Evolutionary conservation across 169 alveolate species (phyloP), one percentile per base, ranked within the genome.

Genomic region (Cryptosporidium viatorum): DNA sequence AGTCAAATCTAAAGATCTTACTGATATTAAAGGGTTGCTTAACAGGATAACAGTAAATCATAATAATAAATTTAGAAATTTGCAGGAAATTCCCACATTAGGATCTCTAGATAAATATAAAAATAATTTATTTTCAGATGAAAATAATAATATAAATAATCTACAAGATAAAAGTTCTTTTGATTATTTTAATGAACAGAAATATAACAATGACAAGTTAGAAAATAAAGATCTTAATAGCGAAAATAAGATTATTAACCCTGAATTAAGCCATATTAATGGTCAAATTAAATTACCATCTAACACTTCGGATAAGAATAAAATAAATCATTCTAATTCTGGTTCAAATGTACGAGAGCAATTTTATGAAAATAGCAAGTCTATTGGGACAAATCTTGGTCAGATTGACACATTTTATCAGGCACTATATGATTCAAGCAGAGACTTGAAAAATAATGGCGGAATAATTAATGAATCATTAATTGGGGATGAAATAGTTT

Each of bases 391-490:
- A 9, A 65, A 65, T 29, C 16, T 55, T 55, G 35, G 35, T 55
- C 71, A 65, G n/a, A n/a, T 7, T 29, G 89, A 80, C 29, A 80
- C 74, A 62, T 80, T 80, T 80, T 80, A 80, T 43, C 74, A 80
- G 35, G 89, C 89, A 8, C 69, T 80, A 6, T 80, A 80, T 26
- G 68, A 80, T 39, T 80, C 89, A 23, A 80, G 80, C 26, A 62
- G 23, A 21, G 75, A 48, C 21, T 35, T 80, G 21, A 80, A 39
- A 41, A 65, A 80, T 26, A 59, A 41, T 31, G 86, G 86, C 6
- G 89, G 89, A 35, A 65, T 80, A 9, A 62, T 80, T n/a, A 80
- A 62, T 48, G 89, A 80, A 65, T 59, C 89, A 59, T 65, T 65
- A 39, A 29, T 80, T 31, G 89, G 89, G 8, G 89, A 80, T 18